phyloP scores from a whole-genome alignment of 345 rosid species.

The Moringa oleifera region DNA sequence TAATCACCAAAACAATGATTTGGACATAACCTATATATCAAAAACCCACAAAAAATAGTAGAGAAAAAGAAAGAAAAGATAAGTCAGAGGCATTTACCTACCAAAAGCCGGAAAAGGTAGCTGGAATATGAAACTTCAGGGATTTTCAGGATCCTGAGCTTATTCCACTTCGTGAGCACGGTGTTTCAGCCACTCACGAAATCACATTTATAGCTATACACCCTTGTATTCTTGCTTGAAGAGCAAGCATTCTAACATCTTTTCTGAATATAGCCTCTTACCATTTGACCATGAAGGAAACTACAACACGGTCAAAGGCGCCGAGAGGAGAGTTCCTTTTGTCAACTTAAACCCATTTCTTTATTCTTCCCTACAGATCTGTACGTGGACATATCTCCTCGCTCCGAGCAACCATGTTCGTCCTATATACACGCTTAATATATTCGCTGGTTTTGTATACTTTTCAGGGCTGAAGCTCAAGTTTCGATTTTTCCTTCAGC shows the following conservation, averaged over 20 bases:
- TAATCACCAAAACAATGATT: neutral
- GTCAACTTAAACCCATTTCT: neutral
- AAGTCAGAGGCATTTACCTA: slow-evolving; percentile 9
- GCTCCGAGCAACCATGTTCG: neutral
- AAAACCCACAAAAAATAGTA: neutral
- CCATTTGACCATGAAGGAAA: neutral
- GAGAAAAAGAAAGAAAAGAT: too few species aligned
- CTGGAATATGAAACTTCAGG: slow-evolving; percentile 1
- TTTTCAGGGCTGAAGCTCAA: too few species aligned
- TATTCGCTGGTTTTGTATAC: too few species aligned
- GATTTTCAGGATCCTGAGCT: neutral
- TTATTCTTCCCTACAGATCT: too few species aligned
- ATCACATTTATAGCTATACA: too few species aligned
- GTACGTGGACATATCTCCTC: neutral
- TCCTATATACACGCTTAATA: too few species aligned
- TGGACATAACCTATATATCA: neutral
- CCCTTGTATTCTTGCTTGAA: neutral
- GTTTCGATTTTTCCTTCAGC: too few species aligned
- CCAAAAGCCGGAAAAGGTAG: slow-evolving; percentile 3
- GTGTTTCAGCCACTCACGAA: too few species aligned
- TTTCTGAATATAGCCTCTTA: too few species aligned
- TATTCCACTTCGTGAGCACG: neutral
- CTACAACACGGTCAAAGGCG: neutral
- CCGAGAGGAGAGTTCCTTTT: neutral
- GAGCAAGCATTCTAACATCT: neutral